phyloP scores from a whole-genome alignment of 495 filamentous ascomycete species.

The Choiromyces venosus region DNA sequence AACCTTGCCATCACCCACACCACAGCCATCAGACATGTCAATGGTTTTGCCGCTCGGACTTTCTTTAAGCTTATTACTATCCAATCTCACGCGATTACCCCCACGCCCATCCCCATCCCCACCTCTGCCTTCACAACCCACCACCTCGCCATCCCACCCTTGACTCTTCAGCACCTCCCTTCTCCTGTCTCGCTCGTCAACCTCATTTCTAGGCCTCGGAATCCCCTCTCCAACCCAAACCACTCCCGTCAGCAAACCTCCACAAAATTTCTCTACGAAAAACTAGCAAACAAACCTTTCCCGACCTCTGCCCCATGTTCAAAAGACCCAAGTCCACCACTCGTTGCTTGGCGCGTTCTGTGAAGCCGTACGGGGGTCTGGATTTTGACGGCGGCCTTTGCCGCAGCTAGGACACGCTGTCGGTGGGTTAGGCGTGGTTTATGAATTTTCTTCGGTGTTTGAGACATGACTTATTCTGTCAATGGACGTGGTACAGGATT shows the following conservation, averaged over 20 bases:
- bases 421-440: neutral
- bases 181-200: neutral
- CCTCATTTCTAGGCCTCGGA: neutral
- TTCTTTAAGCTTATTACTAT: neutral
- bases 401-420: neutral
- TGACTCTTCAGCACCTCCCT: neutral
- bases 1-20: neutral
- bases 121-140: neutral
- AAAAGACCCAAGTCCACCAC: neutral
- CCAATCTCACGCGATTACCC: neutral
- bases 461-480: neutral
- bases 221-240: neutral
- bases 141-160: neutral
- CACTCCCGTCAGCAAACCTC: neutral
- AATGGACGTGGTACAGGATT: neutral
- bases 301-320: neutral
- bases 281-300: neutral
- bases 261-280: neutral
- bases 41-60: neutral
- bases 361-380: neutral
- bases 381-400: neutral
- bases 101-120: neutral
- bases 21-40: neutral
- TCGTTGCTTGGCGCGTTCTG: neutral
- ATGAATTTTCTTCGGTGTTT: neutral